Evolutionary conservation across 179 eudicot species (phyloP), one percentile per base, ranked within the genome.

Genomic region (Silene vulgaris): DNA sequence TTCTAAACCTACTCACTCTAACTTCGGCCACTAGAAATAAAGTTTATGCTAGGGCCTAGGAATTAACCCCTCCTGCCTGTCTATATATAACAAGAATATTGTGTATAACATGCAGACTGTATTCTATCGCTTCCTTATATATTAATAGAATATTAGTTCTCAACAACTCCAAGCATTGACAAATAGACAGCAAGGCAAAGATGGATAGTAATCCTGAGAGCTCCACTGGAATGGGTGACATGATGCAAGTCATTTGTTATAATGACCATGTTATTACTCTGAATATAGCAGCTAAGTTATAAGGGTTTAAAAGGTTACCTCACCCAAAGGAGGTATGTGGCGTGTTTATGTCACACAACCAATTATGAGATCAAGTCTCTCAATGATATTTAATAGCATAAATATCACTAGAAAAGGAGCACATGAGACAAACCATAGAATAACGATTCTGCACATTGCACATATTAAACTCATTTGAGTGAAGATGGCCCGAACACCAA

Each of bases 151-250:
- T 56, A 56, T 14, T 56, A 56, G 60, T n/a, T 56, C 60, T 65
- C 43, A 65, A 26, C 43, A 12, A 29, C 72, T 69, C 57, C 72
- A 69, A 40, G 13, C 48, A 50, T 9, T 67, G 52, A 67, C 23
- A 20, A 17, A 37, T 40, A 17, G 50, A 35, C 37, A 11, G 50
- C 52, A 40, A 65, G 5, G 9, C 54, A 37, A 32, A 67, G 0
- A 67, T 14, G 19, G 14, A 65, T 14, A 5, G 45, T 28, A 28
- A 65, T 16, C 20, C 28, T 65, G 45, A 65, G 20, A 2, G 45
- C 50, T 17, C 4, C 70, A 4, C 48, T 11, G 35, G 21, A 16
- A 50, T 20, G 56, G 14, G 9, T 19, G 23, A 19, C 21, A 69
- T 19, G 4, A 20, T 20, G 29, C 72, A 69, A 67, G 52, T 67